Evolutionary conservation across 2,329 filamentous ascomycete species (phyloP), one percentile per base, ranked within the genome.

Genomic region (Trichoderma semiorbis): DNA sequence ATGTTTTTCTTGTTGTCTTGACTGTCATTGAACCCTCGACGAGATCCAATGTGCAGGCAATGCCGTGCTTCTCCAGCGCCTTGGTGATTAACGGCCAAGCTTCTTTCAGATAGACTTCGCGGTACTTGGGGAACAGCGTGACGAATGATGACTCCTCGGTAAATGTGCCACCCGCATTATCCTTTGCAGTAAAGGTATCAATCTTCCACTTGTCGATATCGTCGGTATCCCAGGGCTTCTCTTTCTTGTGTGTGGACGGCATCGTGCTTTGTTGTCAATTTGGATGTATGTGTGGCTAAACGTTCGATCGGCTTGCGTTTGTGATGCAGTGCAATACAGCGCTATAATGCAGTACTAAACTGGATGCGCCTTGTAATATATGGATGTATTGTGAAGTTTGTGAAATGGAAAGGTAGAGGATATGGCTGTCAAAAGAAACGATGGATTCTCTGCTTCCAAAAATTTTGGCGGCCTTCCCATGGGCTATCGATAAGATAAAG

Each of bases 141-240:
- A 86, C 87, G 80, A 99, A 99, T 6, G 93, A 94, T 1, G 94
- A 97, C 84, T 98, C 96, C 82, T 99, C 95, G 68, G 91, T 88
- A 80, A 99, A 97, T 24, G 92, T 92, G 75, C 96, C 96, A 70
- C 89, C 93, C 36, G 85, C 83, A 83, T 98, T 98, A 84, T 98
- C 92, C 75, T 93, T 90, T 63, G 93, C 89, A 55, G 90, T 95
- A 84, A 98, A 98, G 32, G 90, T 84, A 50, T 97, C 94, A 77
- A 95, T 85, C 90, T 94, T 95, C 94, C 94, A 98, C 82, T 98
- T 97, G 84, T 98, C 95, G 75, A 98, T 93, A 78, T 98, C 96
- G 74, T 97, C 95, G 71, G 95, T 97, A 78, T 98, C 95, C 95
- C 95, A 97, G 70, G 94, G 93, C 82, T 97, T 97, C 3, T 97